phyloP scores from a whole-genome alignment of 169 alveolate species.

The Plasmodium berghei region DNA sequence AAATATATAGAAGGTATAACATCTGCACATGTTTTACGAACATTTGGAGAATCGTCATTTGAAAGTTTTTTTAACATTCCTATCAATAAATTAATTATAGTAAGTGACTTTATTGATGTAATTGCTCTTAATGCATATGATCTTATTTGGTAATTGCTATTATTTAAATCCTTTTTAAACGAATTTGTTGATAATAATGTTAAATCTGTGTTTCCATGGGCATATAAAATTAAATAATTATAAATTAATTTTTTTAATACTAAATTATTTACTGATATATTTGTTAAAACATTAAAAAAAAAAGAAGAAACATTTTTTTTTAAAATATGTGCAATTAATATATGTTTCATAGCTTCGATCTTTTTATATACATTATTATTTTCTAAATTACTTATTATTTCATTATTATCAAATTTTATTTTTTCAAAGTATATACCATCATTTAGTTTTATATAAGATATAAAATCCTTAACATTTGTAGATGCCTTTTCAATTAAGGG shows the following conservation, averaged over 20 bases:
- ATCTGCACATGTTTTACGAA: constrained; percentile 87
- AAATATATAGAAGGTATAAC: constrained; percentile 83
- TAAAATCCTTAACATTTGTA: constrained; percentile 71
- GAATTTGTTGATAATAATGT: constrained; percentile 85
- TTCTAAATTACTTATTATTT: constrained; percentile 61
- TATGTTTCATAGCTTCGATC: constrained; percentile 85
- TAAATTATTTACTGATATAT: constrained; percentile 82
- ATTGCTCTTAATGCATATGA: constrained; percentile 87
- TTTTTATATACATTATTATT: constrained; percentile 79
- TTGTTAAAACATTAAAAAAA: constrained; percentile 87
- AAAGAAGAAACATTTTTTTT: constrained; percentile 85
- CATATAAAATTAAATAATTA: constrained; percentile 84
- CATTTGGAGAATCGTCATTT: constrained; percentile 88
- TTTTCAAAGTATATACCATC: constrained; percentile 77
- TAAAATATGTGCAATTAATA: constrained; percentile 81
- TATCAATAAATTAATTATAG: constrained; percentile 82
- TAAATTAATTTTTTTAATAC: constrained; percentile 86
- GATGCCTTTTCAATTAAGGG: constrained; percentile 79
- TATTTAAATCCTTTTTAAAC: constrained; percentile 86
- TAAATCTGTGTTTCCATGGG: constrained; percentile 81
- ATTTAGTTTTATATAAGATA: constrained; percentile 49
- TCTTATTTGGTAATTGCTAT: constrained; percentile 84
- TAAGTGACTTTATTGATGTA: constrained; percentile 84
- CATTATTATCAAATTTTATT: constrained; percentile 53
- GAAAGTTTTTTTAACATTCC: constrained; percentile 83